Evolutionary conservation across 768 basidiomycete species (phyloP).

Genomic region (Dictyophora rubrovolvata): DNA sequence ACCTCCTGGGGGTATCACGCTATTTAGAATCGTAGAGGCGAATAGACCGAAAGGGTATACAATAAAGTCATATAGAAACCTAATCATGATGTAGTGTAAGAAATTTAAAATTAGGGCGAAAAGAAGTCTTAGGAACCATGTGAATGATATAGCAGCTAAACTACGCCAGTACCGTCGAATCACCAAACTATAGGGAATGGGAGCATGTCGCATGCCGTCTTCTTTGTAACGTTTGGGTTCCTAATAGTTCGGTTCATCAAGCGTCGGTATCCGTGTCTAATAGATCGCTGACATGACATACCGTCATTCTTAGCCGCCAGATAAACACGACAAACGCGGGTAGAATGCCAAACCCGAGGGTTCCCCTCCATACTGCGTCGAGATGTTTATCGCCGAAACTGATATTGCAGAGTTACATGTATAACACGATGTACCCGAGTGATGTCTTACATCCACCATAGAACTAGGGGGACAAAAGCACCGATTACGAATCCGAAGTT

Average conservation of each 20-base stretch:
- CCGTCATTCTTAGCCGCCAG: conserved; percentile 76
- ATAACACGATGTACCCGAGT: conserved; percentile 4
- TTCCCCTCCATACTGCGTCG: conserved; percentile 3
- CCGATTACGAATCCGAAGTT: conserved; percentile 74
- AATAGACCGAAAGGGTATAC: conserved; percentile 69
- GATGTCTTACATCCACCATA: conserved; percentile 71
- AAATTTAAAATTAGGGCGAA: no score
- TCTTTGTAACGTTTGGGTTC: conserved; percentile 67
- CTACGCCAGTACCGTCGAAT: conserved; percentile 70
- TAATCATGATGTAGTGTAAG: no score
- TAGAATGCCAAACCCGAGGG: conserved; percentile 52
- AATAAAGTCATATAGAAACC: conserved; percentile 78
- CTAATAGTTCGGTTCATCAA: not conserved
- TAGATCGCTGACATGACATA: not conserved
- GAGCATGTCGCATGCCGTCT: conserved; percentile 67
- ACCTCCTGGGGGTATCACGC: conserved; percentile 30
- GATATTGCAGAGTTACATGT: not conserved
- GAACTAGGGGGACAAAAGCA: conserved; percentile 73
- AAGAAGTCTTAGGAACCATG: conserved; percentile 42
- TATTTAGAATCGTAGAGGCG: conserved; percentile 61
- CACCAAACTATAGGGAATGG: conserved; percentile 68
- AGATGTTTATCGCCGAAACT: not conserved
- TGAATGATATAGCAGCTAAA: conserved; percentile 63
- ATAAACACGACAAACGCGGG: conserved; percentile 72
- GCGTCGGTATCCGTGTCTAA: not conserved